Evolutionary conservation across 2,329 filamentous ascomycete species (phyloP).

Genomic region (Raffaelea albimanens): DNA sequence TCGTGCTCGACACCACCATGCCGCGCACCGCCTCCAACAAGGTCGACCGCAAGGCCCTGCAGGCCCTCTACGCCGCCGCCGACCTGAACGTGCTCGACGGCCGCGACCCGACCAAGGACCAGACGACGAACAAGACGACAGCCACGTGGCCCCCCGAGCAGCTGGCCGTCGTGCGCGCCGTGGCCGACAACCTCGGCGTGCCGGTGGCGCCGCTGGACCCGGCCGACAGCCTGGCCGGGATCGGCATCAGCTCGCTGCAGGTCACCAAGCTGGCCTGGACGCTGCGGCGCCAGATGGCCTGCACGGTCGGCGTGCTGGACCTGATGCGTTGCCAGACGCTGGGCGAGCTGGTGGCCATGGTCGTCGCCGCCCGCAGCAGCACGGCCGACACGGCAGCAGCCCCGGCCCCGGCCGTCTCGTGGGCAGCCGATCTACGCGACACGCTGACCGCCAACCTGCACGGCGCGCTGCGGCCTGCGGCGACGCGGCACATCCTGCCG

Average conservation of each 20-base stretch:
- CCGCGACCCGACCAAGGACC: not conserved
- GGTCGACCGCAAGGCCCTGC: constrained; percentile 22
- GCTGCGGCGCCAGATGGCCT: constrained; percentile 11
- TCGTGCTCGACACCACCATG: constrained; percentile 19
- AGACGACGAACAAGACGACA: not conserved
- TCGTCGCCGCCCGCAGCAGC: constrained; percentile 2
- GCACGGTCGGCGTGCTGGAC: constrained; percentile 14
- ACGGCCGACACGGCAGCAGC: not conserved
- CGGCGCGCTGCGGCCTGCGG: constrained; percentile 7
- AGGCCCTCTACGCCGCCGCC: constrained; percentile 13
- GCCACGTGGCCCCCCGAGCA: constrained; percentile 2
- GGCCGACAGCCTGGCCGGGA: constrained; percentile 14
- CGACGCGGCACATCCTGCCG: constrained; percentile 16
- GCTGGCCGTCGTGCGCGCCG: not conserved
- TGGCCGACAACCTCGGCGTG: constrained; percentile 8
- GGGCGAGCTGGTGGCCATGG: constrained; percentile 14
- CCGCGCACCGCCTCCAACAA: constrained; percentile 25
- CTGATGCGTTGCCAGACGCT: constrained; percentile 16
- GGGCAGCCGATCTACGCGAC: not conserved
- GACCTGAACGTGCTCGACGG: constrained; percentile 12
- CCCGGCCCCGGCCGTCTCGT: not conserved
- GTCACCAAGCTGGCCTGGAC: constrained; percentile 17
- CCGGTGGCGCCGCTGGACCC: constrained; percentile 8
- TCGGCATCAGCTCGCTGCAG: constrained; percentile 17
- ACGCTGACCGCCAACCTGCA: constrained; percentile 6